Evolutionary conservation across 495 filamentous ascomycete genomes (phyloP), one percentile per base, ranked within the genome.

Genomic region (Darksidea phi): DNA sequence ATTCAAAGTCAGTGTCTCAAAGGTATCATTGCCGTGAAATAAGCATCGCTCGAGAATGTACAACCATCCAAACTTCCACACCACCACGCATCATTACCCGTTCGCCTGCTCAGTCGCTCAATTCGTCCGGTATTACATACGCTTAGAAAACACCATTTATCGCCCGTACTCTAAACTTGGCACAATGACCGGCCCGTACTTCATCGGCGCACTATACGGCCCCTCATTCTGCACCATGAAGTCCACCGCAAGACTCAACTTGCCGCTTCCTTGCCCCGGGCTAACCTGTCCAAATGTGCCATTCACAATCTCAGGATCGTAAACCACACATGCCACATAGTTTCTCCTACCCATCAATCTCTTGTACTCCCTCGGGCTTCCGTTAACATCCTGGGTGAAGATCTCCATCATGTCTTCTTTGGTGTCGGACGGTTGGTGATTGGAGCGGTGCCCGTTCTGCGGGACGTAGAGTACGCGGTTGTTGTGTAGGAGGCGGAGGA

Each of bases 371-470:
- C 95, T 79, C 0, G 84, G 76, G 25, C 83, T 77, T 13, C 95
- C 92, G 50, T 83, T 88, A 17, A 93, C 88, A 67, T 98, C 94
- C 7, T 81, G 86, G 71, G 92, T 87, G 81, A 98, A 98, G 64
- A 98, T 90, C 76, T 98, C 94, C 86, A 97, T 91, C 94, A 98
- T 98, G 71, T 98, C 94, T 74, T 98, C 94, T 73, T 98, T 98
- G 37, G 94, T 98, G 70, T 98, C 94, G 21, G 76, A 79, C n/a
- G 80, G 71, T 48, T 79, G 73, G 67, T 86, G 78, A 1, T 79
- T 84, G 18, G 84, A 88, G 62, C 89, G 87, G 71, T 95, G 88
- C 18, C 95, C 95, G 74, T 98, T 98, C 45, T 81, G 80, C 1
- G 94, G 95, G 28, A 98, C 76, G 72, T 97, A 98, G 28, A 97